A percentile compares a stretch with the other conserved stretches of the same genome.
Evolutionary conservation across 116 monocot genomes (phyloP).

Genomic region (Phalaenopsis hybrid): DNA sequence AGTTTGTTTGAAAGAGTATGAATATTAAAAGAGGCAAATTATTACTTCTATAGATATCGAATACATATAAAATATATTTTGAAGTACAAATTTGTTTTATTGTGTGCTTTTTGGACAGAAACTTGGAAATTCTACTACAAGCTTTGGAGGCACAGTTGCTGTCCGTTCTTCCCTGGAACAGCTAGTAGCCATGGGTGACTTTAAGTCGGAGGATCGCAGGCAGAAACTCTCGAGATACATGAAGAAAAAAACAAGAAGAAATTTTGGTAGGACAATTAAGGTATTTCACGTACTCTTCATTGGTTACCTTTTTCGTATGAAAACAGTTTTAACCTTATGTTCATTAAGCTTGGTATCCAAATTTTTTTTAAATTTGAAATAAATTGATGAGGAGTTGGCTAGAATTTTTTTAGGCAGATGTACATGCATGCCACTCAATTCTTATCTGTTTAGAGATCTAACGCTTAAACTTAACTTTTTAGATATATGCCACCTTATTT

Average conservation of each 20-base stretch:
- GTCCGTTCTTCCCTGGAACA: slow-evolving; percentile 9
- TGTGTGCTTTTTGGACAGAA: slow-evolving; percentile 12
- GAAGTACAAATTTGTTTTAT: slow-evolving; percentile 2
- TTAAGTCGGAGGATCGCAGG: slow-evolving; percentile 64
- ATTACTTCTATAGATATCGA: neutral
- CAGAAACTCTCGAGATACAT: slow-evolving; percentile 82
- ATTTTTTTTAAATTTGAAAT: too few relatives aligned
- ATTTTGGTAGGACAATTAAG: slow-evolving; percentile 95
- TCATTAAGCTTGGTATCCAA: neutral
- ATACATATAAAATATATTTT: neutral
- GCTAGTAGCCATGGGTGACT: slow-evolving; percentile 34
- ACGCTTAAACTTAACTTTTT: too few relatives aligned
- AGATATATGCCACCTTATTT: too few relatives aligned
- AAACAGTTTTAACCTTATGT: neutral
- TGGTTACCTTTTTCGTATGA: neutral
- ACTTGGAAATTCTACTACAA: slow-evolving; percentile 5
- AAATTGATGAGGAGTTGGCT: too few relatives aligned
- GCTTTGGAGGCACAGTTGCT: slow-evolving; percentile 3
- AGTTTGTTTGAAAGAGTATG: too few relatives aligned
- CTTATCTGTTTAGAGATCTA: too few relatives aligned
- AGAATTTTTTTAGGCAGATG: too few relatives aligned
- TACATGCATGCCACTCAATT: too few relatives aligned
- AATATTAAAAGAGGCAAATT: too few relatives aligned
- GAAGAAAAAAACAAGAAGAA: slow-evolving; percentile 80
- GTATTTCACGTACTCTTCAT: slow-evolving; percentile 15